phyloP scores from a whole-genome alignment of 106 monocot species.

The Dioscorea alata region DNA sequence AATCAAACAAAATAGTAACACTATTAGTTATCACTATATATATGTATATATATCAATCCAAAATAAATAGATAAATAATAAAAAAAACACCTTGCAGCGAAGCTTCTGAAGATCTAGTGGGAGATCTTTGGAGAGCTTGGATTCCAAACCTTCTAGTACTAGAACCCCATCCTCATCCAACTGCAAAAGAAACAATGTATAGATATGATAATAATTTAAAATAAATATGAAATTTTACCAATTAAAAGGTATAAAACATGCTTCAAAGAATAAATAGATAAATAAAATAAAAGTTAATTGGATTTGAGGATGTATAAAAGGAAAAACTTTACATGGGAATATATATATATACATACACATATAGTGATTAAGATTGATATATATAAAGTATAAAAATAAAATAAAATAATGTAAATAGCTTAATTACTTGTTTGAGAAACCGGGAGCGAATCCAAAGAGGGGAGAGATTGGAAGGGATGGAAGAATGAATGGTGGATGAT shows the following conservation, averaged over 20 bases:
- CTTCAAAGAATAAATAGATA: too few species aligned
- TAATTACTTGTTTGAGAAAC: constrained; percentile 10
- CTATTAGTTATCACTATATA: not conserved
- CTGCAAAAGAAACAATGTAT: constrained; percentile 18
- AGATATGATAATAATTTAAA: too few species aligned
- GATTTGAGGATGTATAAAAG: too few species aligned
- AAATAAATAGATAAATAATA: not conserved
- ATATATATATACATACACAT: not conserved
- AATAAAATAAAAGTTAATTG: too few species aligned
- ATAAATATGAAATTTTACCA: too few species aligned
- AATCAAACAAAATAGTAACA: not conserved
- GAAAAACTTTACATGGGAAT: too few species aligned
- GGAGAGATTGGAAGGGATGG: constrained; percentile 13
- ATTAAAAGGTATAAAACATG: too few species aligned
- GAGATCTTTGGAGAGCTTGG: constrained; percentile 29
- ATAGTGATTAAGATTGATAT: not conserved
- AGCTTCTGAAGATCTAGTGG: constrained; percentile 34
- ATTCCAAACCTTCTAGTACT: constrained; percentile 22
- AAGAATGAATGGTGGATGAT: not conserved
- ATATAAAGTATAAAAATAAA: not conserved
- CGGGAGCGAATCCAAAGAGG: constrained; percentile 20
- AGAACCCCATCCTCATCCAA: constrained; percentile 20
- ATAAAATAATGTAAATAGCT: not conserved
- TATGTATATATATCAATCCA: not conserved
- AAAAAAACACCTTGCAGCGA: constrained; percentile 30